Evolutionary conservation across 441 rosid species (phyloP), one percentile per base, ranked within the genome.

Genomic region (Hura crepitans): DNA sequence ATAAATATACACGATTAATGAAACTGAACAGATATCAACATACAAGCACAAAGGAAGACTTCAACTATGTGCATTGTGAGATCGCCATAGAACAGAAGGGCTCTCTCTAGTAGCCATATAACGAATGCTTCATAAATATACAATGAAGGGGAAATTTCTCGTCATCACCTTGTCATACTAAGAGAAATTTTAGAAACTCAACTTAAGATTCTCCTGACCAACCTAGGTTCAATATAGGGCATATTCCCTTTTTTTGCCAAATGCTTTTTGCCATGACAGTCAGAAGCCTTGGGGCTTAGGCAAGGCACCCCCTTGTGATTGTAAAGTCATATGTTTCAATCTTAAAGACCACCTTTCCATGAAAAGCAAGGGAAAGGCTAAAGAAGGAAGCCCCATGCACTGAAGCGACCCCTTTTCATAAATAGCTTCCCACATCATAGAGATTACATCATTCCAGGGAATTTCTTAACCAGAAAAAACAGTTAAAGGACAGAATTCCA

Each of bases 21-120:
- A 55, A 68, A 30, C 23, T 59, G 20, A 72, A 73, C 55, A 45
- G 66, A n/a, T 18, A 43, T 20, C 7, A 42, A 17, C 5, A 51
- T 13, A 3, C 42, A 15, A 42, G 20, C 31, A 30, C 8, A 23
- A 25, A 31, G 22, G 17, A 10, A 10, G 22, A 23, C 17, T 49
- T 35, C 17, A 30, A n/a, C 49, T 22, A 15, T 20, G 28, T 62
- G 50, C 50, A 37, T 22, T 30, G 22, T 53, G 59, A 15, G 47
- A 31, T 42, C n/a, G 30, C 58, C n/a, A 47, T 18, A 25, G 57
- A 2, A 8, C 35, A 65, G 56, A 63, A 27, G n/a, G 2, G n/a
- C 30, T 42, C 68, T 47, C 18, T 37, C 69, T 14, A 5, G 28
- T 65, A 49, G 54, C 23, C 20, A 20, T 17, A 17, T 9, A 49